phyloP scores from a whole-genome alignment of 2,329 filamentous ascomycete species.

The Pseudogymnoascus destructans region DNA sequence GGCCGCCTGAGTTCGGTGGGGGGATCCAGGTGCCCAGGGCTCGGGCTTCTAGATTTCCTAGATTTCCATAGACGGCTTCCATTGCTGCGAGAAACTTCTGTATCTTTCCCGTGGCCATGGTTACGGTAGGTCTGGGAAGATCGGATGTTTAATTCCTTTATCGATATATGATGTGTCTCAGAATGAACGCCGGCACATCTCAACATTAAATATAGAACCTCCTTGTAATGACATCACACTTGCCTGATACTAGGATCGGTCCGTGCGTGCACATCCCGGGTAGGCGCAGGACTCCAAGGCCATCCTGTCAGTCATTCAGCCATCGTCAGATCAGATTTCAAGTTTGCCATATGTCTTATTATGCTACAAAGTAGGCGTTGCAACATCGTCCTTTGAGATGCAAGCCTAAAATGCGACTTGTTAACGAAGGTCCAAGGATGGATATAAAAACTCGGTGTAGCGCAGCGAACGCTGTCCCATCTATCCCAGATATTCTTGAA shows the following conservation, averaged over 20 bases:
- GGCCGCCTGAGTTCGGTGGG: slow-evolving; percentile 35
- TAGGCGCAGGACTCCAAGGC: neutral
- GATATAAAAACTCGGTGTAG: neutral
- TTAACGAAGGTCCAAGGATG: neutral
- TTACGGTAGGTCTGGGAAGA: neutral
- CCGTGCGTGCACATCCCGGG: neutral
- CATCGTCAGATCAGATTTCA: neutral
- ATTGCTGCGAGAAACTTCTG: neutral
- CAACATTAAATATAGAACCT: neutral
- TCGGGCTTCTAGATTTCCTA: neutral
- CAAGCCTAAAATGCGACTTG: neutral
- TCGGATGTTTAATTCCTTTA: neutral
- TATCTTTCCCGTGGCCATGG: neutral
- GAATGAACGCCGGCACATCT: neutral
- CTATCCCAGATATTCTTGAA: neutral
- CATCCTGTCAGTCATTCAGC: neutral
- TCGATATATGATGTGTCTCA: neutral
- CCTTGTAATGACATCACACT: neutral
- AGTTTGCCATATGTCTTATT: neutral
- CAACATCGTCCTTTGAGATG: neutral
- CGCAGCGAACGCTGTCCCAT: neutral
- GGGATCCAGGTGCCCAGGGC: slow-evolving; percentile 21
- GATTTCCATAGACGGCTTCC: neutral
- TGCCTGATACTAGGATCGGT: neutral
- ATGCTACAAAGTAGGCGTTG: neutral